These are phyloP conservation scores for Candida ipomoeae DNA, from an alignment of 805 yeast species.

Conservation along the genomic window DNA sequence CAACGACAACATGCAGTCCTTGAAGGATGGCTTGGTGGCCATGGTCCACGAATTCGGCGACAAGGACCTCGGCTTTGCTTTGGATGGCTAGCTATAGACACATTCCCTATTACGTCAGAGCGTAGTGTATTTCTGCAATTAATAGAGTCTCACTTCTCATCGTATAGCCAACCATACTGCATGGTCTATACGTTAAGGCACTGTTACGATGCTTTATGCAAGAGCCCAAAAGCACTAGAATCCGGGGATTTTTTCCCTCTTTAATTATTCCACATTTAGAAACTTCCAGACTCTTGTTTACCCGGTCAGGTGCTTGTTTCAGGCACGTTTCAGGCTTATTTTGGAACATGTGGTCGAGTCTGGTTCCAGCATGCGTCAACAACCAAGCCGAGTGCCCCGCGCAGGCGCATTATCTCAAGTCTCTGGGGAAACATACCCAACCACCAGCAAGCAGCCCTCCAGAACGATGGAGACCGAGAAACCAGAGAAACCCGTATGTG, in stretches of 20 bases:
- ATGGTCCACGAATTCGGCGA: conserved; percentile 30
- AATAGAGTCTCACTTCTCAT: too few relatives aligned
- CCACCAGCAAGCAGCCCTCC: background rate
- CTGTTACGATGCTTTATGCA: too few relatives aligned
- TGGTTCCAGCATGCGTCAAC: background rate
- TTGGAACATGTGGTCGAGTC: background rate
- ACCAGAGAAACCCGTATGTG: conserved; percentile 4
- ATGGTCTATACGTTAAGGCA: too few relatives aligned
- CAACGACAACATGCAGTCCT: conserved; percentile 25
- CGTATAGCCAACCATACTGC: too few relatives aligned
- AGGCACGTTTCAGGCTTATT: too few relatives aligned
- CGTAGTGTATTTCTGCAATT: background rate
- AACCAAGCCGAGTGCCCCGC: conserved; percentile 3
- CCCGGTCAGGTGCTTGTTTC: background rate
- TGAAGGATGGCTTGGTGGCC: conserved; percentile 27
- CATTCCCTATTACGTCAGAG: background rate
- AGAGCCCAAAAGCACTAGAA: too few relatives aligned
- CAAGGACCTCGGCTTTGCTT: conserved; percentile 34
- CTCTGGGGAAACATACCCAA: conserved; percentile 1
- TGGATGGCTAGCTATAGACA: conserved; percentile 27
- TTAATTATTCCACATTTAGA: too few relatives aligned
- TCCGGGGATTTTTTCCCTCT: too few relatives aligned
- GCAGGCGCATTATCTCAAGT: conserved; percentile 5
- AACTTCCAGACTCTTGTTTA: too few relatives aligned
- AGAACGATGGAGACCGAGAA: conserved; percentile 2